Base-by-base conservation (phyloP, 495 filamentous ascomycete genomes). In the Chaetomidium leptoderma region DNA sequence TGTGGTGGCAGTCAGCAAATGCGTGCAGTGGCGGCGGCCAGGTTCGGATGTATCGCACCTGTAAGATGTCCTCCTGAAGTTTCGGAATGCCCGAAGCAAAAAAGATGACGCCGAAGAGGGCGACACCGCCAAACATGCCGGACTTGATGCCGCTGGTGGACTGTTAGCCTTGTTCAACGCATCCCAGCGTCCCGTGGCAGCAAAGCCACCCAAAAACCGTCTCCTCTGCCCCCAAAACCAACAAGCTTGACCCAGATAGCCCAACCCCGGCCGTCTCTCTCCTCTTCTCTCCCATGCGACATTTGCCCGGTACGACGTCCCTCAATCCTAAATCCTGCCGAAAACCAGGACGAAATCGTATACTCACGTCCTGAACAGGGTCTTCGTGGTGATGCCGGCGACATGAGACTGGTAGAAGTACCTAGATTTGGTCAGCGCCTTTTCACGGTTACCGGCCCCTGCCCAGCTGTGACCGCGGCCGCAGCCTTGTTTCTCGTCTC, bases 71-170 rank as follows among this genome's bases (percentile, higher is more conserved):
- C 19, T 64, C 55, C 64, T 77, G 66, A 56, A 86, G 73, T 32
- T 66, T 63, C 40, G 83, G 83, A 27, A 86, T 78, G 53, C 81
- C 82, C 24, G 81, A 81, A 66, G 82, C 78, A 68, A 76, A 82
- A 75, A 72, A 84, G 61, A 86, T 73, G 54, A 81, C 76, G 63
- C 76, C 74, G 64, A 84, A 74, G 55, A 81, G 76, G 46, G 76
- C 81, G 35, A 79, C 76, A 40, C 72, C 77, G 53, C 80, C 81
- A 66, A 84, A 83, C 13, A 69, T 68, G 47, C 65, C 77, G 10
- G 70, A 62, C 44, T 75, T 77, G 36, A 72, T 45, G 45, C 72
- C 78, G 35, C 81, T 84, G 43, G 0, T 5, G 61, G 6, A 1
- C 0, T 13, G 57, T 57, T 26, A 57, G 54, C 44, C 43, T 35